A percentile compares a stretch with the other conserved stretches of the same genome.
These are phyloP conservation scores for Casaregolazyma suthepensis DNA, from an alignment of 1,139 yeast genomes.

Conservation along the genomic window DNA sequence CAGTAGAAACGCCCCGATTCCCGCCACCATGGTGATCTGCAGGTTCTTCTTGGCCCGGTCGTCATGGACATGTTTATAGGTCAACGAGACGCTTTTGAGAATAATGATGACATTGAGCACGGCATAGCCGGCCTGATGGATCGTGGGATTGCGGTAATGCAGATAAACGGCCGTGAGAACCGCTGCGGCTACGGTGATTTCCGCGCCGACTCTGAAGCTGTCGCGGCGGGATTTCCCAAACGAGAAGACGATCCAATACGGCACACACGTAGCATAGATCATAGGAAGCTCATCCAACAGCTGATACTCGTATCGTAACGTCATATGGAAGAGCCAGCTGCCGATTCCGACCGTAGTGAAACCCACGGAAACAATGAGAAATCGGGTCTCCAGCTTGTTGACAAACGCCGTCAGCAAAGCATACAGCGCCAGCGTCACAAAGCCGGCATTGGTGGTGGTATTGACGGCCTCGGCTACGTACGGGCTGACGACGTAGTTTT, in stretches of 20 bases:
- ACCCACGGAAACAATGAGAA: constrained; percentile 65
- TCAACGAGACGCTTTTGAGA: constrained; percentile 46
- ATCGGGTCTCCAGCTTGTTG: constrained; percentile 63
- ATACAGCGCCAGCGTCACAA: constrained; percentile 59
- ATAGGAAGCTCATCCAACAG: constrained; percentile 92
- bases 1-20: constrained; percentile 55
- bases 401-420: constrained; percentile 57
- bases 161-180: constrained; percentile 56
- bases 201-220: constrained; percentile 32
- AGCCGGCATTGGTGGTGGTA: constrained; percentile 68
- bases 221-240: constrained; percentile 43
- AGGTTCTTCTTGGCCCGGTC: constrained; percentile 42
- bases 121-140: constrained; percentile 80
- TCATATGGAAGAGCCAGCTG: constrained; percentile 95
- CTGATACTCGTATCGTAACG: constrained; percentile 81
- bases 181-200: constrained; percentile 42
- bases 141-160: constrained; percentile 69
- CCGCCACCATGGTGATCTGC: constrained; percentile 50
- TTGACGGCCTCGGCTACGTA: constrained; percentile 87
- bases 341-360: constrained; percentile 88
- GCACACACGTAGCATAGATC: constrained; percentile 96
- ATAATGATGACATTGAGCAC: constrained; percentile 58
- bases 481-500: constrained; percentile 78
- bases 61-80: constrained; percentile 48
- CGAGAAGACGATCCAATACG: constrained; percentile 83